Percentiles rank a stretch among this genome's conserved stretches.
phyloP scores from a whole-genome alignment of 2,329 filamentous ascomycete species.

The Byssoonygena ceratinophila region DNA sequence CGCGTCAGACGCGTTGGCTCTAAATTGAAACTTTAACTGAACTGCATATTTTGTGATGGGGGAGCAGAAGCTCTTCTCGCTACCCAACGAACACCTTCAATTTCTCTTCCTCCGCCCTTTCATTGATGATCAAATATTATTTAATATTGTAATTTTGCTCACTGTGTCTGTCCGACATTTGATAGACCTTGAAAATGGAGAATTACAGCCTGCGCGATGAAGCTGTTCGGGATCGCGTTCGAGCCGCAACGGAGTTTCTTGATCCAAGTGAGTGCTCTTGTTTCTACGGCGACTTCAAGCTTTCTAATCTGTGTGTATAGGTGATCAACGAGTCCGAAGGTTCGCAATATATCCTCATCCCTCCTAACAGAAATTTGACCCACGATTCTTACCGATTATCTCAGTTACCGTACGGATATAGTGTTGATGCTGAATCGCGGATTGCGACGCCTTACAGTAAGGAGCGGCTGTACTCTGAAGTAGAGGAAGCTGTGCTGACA shows the following conservation, averaged over 20 bases:
- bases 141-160: background rate
- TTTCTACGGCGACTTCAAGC: background rate
- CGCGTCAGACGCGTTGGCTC: conserved; percentile 2
- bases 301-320: conserved; percentile 28
- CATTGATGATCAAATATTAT: background rate
- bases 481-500: background rate
- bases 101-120: background rate
- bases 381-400: conserved; percentile 39
- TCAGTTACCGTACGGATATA: conserved; percentile 83
- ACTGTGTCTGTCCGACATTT: background rate
- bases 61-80: background rate
- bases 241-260: conserved; percentile 81
- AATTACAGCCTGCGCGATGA: conserved; percentile 12
- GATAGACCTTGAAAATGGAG: conserved; percentile 6
- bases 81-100: too few relatives aligned
- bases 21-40: conserved; percentile 1
- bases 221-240: conserved; percentile 63
- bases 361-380: background rate
- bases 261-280: conserved; percentile 64
- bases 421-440: conserved; percentile 60
- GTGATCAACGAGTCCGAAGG: conserved; percentile 48
- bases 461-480: conserved; percentile 12
- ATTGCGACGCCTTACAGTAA: conserved; percentile 46
- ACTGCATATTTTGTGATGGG: background rate
- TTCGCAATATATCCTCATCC: conserved; percentile 22